Percentiles rank a stretch among this genome's conserved stretches.
phyloP scores from a whole-genome alignment of 73 alveolate species.

The Tetrahymena elliotti region DNA sequence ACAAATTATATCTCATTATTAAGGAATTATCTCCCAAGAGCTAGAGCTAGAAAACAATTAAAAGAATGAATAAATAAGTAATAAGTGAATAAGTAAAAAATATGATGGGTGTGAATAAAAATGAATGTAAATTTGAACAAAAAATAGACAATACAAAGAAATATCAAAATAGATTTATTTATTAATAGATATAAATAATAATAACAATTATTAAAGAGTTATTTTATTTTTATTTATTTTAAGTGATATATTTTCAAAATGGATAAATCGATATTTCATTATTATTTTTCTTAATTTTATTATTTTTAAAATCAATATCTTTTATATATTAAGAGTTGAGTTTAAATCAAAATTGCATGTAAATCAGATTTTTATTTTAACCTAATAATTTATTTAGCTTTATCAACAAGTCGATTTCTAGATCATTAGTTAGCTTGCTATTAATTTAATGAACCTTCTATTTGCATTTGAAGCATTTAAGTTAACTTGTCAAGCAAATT shows the following conservation, averaged over 20 bases:
- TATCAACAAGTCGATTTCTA: no score
- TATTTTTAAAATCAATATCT: not conserved
- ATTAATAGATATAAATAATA: not conserved
- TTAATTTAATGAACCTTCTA: not conserved
- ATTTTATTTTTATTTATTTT: not conserved
- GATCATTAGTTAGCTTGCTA: not conserved
- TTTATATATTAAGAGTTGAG: not conserved
- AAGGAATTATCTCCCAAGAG: not conserved
- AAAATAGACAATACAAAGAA: not conserved
- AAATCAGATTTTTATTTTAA: not conserved
- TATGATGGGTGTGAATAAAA: not conserved
- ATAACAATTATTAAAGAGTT: not conserved
- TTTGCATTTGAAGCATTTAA: not conserved
- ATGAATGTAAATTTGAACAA: not conserved
- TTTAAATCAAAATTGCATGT: not conserved
- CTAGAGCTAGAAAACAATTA: no score
- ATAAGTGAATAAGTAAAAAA: not conserved
- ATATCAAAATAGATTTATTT: not conserved
- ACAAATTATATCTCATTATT: no score
- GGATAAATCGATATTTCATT: not conserved
- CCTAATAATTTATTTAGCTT: not conserved
- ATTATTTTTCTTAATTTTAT: not conserved
- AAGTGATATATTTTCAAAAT: not conserved
- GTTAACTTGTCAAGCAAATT: not conserved
- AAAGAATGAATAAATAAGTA: no score